These are phyloP conservation scores for Leishmania arabica DNA, from an alignment of 208 protist species.

Conservation along the genomic window DNA sequence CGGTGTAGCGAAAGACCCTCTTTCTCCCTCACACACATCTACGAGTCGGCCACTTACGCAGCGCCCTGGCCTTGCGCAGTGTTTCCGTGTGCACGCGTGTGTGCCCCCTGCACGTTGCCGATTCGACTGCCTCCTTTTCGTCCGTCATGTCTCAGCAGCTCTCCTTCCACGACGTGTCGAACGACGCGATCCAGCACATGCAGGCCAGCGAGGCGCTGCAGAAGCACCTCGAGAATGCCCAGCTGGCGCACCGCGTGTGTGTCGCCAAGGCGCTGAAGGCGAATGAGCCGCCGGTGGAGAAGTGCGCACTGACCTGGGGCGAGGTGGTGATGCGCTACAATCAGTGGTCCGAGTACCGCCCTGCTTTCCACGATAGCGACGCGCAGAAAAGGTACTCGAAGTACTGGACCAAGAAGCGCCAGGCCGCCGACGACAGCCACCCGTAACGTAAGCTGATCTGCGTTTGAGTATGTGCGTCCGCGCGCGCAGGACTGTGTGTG, in stretches of 20 bases:
- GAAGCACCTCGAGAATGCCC: slow-evolving; percentile 89
- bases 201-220: slow-evolving; percentile 81
- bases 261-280: slow-evolving; percentile 86
- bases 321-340: slow-evolving; percentile 89
- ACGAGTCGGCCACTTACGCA: not conserved
- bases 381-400: no score
- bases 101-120: not conserved
- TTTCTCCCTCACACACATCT: not conserved
- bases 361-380: no score
- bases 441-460: slow-evolving; percentile 33
- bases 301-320: slow-evolving; percentile 90
- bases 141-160: slow-evolving; percentile 54
- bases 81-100: not conserved
- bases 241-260: slow-evolving; percentile 87
- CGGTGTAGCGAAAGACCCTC: not conserved
- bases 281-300: slow-evolving; percentile 68
- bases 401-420: no score
- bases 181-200: slow-evolving; percentile 74
- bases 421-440: slow-evolving; percentile 53
- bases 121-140: not conserved
- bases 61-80: not conserved
- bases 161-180: slow-evolving; percentile 80
- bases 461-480: not conserved
- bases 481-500: not conserved
- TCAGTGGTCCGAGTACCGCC: slow-evolving; percentile 49